Evolutionary conservation across 805 yeast species (phyloP), one percentile per base, ranked within the genome.

Genomic region (Barnettozyma wickerhamii): DNA sequence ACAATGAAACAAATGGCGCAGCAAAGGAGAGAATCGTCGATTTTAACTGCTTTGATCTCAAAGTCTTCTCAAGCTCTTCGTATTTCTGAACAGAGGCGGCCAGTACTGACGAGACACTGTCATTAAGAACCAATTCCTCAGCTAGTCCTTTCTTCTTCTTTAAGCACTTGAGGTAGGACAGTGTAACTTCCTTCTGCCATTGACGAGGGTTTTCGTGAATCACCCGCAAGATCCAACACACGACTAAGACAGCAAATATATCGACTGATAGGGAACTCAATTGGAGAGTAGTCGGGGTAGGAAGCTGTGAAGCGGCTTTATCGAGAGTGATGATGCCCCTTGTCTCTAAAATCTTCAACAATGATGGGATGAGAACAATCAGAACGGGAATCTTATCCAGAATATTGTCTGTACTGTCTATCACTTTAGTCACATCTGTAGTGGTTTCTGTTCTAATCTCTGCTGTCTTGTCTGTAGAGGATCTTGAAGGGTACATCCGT

Each of bases 161-260:
- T 14, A 15, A 15, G 19, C 13, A 32, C 15, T 24, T 33, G 20
- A 23, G 20, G 21, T 4, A 15, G 13, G 12, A 14, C 21, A 18
- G 5, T 15, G 15, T 23, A 10, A 19, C 17, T 9, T 35, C n/a
- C 1, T 18, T 19, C 19, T 26, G 7, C 26, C 23, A 35, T 4
- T 10, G n/a, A 6, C 19, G 19, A 13, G 38, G 38, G 20, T 18
- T 28, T 10, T 35, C 38, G n/a, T 35, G 38, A n/a, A 35, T 19
- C n/a, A 35, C 13, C 15, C 28, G 27, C 12, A 35, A 31, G 26
- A 28, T 35, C 38, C 38, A 35, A 7, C 32, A 27, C 13, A 35
- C 28, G 10, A 35, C 18, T 7, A 28, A 28, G 10, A 35, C 13
- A 5, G 38, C 32, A 28, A 33, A 23, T 4, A 33, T 6, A 14